phyloP scores from a whole-genome alignment of 108 stramenopile genomes.

The Pseudonitzschia pungens region DNA sequence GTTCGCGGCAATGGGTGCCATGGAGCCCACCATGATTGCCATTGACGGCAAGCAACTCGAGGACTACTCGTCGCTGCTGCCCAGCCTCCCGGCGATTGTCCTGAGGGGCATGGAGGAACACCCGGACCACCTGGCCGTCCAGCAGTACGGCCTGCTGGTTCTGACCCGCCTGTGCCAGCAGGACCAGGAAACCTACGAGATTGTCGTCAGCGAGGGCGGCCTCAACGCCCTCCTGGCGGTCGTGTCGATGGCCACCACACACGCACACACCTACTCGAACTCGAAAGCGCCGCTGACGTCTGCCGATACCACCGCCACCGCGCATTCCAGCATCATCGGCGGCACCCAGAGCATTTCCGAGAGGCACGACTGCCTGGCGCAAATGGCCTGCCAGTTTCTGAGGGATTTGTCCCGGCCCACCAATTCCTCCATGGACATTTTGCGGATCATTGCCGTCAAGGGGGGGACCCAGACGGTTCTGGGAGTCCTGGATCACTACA shows the following conservation, averaged over 20 bases:
- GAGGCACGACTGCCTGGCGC: not conserved
- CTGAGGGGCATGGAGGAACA: constrained; percentile 17
- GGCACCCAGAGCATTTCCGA: not conserved
- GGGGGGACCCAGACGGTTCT: constrained; percentile 4
- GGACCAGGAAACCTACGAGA: constrained; percentile 15
- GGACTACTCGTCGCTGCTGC: constrained; percentile 2
- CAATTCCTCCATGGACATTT: constrained; percentile 17
- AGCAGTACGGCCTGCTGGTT: constrained; percentile 26
- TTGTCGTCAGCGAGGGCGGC: constrained; percentile 15
- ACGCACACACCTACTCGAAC: not conserved
- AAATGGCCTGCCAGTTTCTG: constrained; percentile 16
- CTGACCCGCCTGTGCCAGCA: constrained; percentile 13
- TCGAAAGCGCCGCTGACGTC: too few relatives aligned
- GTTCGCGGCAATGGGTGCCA: too few relatives aligned
- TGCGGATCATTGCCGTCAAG: constrained; percentile 22
- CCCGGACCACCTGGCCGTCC: constrained; percentile 10
- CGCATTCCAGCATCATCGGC: not conserved
- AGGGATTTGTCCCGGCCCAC: constrained; percentile 13
- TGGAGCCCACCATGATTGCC: not conserved
- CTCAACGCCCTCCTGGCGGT: constrained; percentile 1
- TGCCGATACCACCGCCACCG: not conserved
- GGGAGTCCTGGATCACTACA: constrained; percentile 10
- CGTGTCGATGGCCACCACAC: not conserved
- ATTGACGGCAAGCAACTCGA: not conserved
- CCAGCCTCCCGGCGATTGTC: constrained; percentile 6